Evolutionary conservation across 2,329 filamentous ascomycete genomes (phyloP), one percentile per base, ranked within the genome.

Genomic region (Aspergillus sclerotialis): DNA sequence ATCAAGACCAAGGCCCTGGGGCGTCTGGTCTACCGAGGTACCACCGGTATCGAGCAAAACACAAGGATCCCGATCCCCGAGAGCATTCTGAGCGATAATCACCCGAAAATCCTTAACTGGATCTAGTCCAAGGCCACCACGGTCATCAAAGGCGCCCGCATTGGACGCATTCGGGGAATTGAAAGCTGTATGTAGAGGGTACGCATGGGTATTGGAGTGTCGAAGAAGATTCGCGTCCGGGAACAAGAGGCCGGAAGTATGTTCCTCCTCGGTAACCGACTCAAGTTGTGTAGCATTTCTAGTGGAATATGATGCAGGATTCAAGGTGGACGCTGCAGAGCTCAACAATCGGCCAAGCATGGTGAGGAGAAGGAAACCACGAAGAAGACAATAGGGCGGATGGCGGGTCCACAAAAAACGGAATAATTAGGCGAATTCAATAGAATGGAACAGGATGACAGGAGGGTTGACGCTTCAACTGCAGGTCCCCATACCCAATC

Each of bases 211-310:
- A 45, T 60, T 56, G 28, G 63, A 65, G 23, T 55, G 60, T 36
- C 61, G 59, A 35, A 64, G 62, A 10, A 62, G 52, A 38, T 55
- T 65, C 26, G 59, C 56, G 48, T 68, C 65, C 21, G 67, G 67
- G 41, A 68, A 70, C 34, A 70, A 52, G 29, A 70, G 56, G 25
- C 63, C 62, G 29, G 65, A 65, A 4, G 66, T 70, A 43, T 70
- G 66, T 41, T 67, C 64, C 44, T 70, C 67, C 40, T 70, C 67
- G 1, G 65, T 69, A 15, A 67, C 63, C 15, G 67, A 70, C 44
- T 70, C 67, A 13, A 67, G 58, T 18, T 60, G 58, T 15, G 55
- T 50, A 11, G 55, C 42, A 38, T 55, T 61, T 36, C 62, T 58
- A 28, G 55, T 49, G 26, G 55, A 53, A 38, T 65, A 63, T 5